Evolutionary conservation across 768 basidiomycete species (phyloP).

Genomic region (Clitopilus passeckerianus): DNA sequence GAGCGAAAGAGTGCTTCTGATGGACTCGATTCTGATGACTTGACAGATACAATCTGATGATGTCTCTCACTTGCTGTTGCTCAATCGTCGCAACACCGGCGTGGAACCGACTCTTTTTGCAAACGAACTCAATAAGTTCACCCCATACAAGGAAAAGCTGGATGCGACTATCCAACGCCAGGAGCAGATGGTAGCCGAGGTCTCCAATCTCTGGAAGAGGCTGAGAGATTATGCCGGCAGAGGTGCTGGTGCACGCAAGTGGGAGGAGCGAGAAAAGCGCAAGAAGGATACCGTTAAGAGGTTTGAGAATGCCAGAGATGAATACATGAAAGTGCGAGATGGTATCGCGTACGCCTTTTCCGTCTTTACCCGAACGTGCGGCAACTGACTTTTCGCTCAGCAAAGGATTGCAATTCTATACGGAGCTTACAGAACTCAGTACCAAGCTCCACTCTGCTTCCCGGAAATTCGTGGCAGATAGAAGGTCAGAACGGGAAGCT

Average conservation of each 20-base stretch:
- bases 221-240: conserved; percentile 72
- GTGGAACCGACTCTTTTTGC: conserved; percentile 89
- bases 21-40: neutral
- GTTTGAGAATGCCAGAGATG: conserved; percentile 74
- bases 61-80: conserved; percentile 88
- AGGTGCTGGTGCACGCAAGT: conserved; percentile 71
- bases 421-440: conserved; percentile 66
- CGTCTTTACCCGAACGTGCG: neutral
- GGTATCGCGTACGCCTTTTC: conserved; percentile 68
- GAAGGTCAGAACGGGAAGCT: conserved; percentile 67
- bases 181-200: conserved; percentile 66
- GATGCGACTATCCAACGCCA: conserved; percentile 76
- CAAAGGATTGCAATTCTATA: conserved; percentile 88
- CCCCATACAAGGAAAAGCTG: conserved; percentile 83
- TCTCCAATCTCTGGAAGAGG: conserved; percentile 66
- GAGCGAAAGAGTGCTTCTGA: neutral
- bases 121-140: conserved; percentile 92
- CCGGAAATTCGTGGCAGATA: conserved; percentile 54
- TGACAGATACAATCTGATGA: conserved; percentile 89
- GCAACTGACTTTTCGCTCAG: conserved; percentile 30
- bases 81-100: conserved; percentile 80
- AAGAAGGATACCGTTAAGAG: conserved; percentile 71
- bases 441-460: conserved; percentile 53
- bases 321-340: conserved; percentile 82
- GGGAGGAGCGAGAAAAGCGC: conserved; percentile 77